Base-by-base conservation (phyloP, 257 asterid species). In the Solanum ossicruentum region DNA sequence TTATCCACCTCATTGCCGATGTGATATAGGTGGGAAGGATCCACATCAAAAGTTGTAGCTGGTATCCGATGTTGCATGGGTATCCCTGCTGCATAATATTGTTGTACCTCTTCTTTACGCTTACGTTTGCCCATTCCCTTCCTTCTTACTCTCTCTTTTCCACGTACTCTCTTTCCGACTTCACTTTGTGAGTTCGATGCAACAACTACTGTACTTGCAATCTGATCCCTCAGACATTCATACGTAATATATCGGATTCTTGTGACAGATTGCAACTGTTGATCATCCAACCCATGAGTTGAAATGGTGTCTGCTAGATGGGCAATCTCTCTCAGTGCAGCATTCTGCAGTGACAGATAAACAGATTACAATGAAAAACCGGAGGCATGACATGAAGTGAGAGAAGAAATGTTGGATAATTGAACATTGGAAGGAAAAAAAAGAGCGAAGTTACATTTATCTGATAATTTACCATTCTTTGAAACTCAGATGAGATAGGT, bases 401-500 rank as follows among this genome's bases (percentile, higher is more conserved):
- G 70, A 67, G 56, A 47, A 70, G 60, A 36, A 54, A 81, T 23
- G 3, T 10, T 20, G 52, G 41, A 81, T 58, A 21, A 67, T 28
- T 60, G 51, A 83, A 83, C n/a, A 55, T 57, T 41, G 70, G 21
- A 23, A 32, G 36, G 32, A 32, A 32, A 32, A 32, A 32, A 36
- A 65, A 3, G 26, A 49, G 54, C n/a, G 11, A 45, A 77, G 15
- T 17, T 45, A 32, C 57, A 45, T 60, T 28, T 73, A 63, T 36
- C 39, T 32, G 49, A 45, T 60, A 69, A 84, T 91, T 91, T 89
- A 95, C 99, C 99, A 95, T 93, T 88, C 95, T 91, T 69, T 92
- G 97, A 84, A 92, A 97, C 92, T 97, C 98, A 0, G 99, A 95
- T 55, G 98, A 91, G 86, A 97, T 97, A 51, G 97, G 95, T 77